Base-by-base conservation (phyloP, 208 protist genomes). In the Phytomonas francai region DNA sequence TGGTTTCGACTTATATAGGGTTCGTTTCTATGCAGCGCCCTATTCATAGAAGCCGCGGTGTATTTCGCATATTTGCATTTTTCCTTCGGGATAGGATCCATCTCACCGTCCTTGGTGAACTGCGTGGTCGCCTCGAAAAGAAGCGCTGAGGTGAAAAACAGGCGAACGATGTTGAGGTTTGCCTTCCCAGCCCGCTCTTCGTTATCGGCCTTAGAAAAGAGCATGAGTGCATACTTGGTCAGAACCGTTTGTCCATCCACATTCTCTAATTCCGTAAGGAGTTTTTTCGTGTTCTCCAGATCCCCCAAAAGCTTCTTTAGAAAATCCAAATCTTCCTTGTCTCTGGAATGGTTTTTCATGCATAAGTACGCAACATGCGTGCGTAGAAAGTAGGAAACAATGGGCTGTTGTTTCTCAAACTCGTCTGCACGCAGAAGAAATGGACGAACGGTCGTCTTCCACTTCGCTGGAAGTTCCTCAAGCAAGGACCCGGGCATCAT, bases 41-140 rank as follows among this genome's bases (percentile, higher is more conserved):
- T 89, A 65, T 91, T 91, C 80, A 94, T 92, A 34, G 72, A 70
- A 4, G 80, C 63, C 9, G 86, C 86, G 49, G 82, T 88, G 71
- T 88, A 92, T 58, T 91, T 89, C 1, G 89, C 89, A 56, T 94
- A 94, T 59, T 84, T 82, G 33, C 78, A 83, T 70, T 89, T 89
- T 63, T 91, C 74, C 28, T 71, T 74, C 9, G 86, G 82, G 30
- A 92, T 81, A 28, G 63, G 51, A 63, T 94, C 84, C 67, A 92
- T 68, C 60, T 70, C 7, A 16, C 81, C 85, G 56, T 84, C 75
- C 19, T 82, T 73, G 25, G 76, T 91, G 67, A 92, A 94, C 74
- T 92, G 86, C 67, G 39, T 82, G 62, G 89, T 94, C 9, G 89
- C 89, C 63, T 92, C 86, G 63, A 94, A 83, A 2, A 94, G 68